phyloP scores from a whole-genome alignment of 768 basidiomycete genomes.

The Termitomyces sp. region DNA sequence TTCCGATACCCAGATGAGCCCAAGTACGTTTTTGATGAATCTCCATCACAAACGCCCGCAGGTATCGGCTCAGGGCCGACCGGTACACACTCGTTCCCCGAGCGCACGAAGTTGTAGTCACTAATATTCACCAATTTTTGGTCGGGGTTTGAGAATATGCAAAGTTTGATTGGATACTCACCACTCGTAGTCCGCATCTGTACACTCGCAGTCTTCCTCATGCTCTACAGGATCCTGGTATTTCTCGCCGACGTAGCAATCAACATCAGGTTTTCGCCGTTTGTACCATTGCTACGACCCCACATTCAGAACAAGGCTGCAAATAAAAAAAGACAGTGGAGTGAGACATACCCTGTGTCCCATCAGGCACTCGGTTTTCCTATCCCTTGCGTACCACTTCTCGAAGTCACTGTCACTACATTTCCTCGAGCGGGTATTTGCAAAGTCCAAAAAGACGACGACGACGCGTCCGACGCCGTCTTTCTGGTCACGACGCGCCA shows the following conservation, averaged over 20 bases:
- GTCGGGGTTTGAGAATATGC: not conserved
- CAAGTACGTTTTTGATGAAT: conserved; percentile 53
- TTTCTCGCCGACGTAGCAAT: conserved; percentile 91
- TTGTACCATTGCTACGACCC: conserved; percentile 86
- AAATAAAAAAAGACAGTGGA: not conserved
- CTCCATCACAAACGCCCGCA: conserved; percentile 61
- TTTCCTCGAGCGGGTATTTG: conserved; percentile 60
- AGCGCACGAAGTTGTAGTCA: conserved; percentile 86
- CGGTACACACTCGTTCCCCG: conserved; percentile 74
- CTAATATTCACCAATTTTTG: conserved; percentile 34
- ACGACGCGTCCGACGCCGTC: conserved; percentile 60
- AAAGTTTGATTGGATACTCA: conserved; percentile 28
- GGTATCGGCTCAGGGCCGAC: conserved; percentile 89
- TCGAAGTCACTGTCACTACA: conserved; percentile 78
- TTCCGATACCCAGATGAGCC: conserved; percentile 92
- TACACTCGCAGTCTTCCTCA: conserved; percentile 82
- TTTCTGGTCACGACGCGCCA: conserved; percentile 58
- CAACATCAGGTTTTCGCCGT: conserved; percentile 75
- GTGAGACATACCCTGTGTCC: conserved; percentile 73
- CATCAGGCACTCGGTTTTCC: conserved; percentile 80
- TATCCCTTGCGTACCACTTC: conserved; percentile 78
- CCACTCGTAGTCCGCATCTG: conserved; percentile 94
- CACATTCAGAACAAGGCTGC: not conserved
- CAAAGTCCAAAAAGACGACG: conserved; percentile 82
- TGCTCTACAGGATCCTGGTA: conserved; percentile 83